Evolutionary conservation across 305 asterid species (phyloP), one percentile per base, ranked within the genome.

Genomic region (Fraxinus platypoda): DNA sequence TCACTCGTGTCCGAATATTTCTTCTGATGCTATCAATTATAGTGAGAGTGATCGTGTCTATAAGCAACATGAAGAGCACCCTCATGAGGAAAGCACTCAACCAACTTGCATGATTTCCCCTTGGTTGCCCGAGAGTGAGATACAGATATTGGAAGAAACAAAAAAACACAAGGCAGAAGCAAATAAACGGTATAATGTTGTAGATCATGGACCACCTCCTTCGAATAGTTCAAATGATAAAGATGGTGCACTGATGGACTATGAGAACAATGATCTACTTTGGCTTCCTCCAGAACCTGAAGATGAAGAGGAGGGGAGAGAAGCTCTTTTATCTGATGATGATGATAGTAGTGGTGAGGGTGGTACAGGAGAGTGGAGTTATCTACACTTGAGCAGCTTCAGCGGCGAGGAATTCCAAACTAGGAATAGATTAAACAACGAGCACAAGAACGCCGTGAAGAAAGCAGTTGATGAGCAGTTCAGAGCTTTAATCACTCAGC

Each of bases 271-370:
- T 87, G 87, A 81, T 76, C 87, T 86, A 80, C 90, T 94, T 80
- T 94, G 98, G 97, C 83, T 91, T 74, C 98, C 98, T 26, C 97
- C 98, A 38, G 97, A 92, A 81, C 95, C 97, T 80, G 94, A 92
- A 80, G 90, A 89, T 80, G 94, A 88, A 81, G 95, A 91, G 83
- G 97, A 92, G 78, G 98, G 90, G 77, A 87, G 88, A 83, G 95
- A 92, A 79, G 80, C 81, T 72, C 83, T 81, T 86, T 72, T 86
- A 76, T 85, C 86, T 85, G 95, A 92, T 59, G 93, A 92, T 37
- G 95, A 89, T 66, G 94, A 88, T 81, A 90, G 86, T 83, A 86
- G 87, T 68, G 81, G 86, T 66, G 90, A 88, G 80, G 91, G 83
- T 84, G 87, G 89, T 49, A 81, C 89, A 82, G 97, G 94, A 85